These are phyloP conservation scores for Tetracentron sinense DNA, from an alignment of 164 flowering plant species.

Conservation along the genomic window DNA sequence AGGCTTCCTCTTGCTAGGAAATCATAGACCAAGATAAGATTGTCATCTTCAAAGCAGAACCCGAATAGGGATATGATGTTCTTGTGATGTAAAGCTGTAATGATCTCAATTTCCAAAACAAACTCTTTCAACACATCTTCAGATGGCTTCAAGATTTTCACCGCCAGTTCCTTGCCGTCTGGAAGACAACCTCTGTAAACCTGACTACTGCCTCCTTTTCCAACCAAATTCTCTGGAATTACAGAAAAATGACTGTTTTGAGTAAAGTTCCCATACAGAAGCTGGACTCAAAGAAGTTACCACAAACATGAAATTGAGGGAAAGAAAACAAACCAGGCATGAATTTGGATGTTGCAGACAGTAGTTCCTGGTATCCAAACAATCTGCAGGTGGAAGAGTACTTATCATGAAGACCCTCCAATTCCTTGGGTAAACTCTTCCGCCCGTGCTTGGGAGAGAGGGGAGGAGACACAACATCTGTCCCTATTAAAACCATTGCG, in stretches of 20 bases:
- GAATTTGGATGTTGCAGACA: constrained; percentile 67
- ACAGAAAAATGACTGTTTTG: constrained; percentile 3
- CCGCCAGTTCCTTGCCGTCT: constrained; percentile 80
- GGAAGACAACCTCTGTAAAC: constrained; percentile 83
- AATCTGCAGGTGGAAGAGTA: constrained; percentile 75
- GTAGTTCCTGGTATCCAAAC: constrained; percentile 64
- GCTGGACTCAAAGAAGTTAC: neutral
- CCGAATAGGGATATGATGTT: constrained; percentile 80
- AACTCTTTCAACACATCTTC: constrained; percentile 71
- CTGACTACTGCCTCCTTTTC: constrained; percentile 85
- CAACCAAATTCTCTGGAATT: constrained; percentile 72
- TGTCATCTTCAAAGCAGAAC: constrained; percentile 68
- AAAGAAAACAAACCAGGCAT: constrained; percentile 45
- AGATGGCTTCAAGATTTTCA: constrained; percentile 73
- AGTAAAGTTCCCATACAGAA: neutral
- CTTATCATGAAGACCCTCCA: constrained; percentile 62
- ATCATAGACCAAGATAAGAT: constrained; percentile 79
- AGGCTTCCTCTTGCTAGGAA: constrained; percentile 81
- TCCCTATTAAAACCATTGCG: constrained; percentile 54
- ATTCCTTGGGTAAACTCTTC: constrained; percentile 42
- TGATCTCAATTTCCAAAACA: constrained; percentile 76
- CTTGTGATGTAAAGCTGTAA: constrained; percentile 67
- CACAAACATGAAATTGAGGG: neutral
- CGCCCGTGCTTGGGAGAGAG: constrained; percentile 21
- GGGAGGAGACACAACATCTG: constrained; percentile 21